Evolutionary conservation across 2,329 filamentous ascomycete genomes (phyloP).

Genomic region (Paraphaeosphaeria minitans): DNA sequence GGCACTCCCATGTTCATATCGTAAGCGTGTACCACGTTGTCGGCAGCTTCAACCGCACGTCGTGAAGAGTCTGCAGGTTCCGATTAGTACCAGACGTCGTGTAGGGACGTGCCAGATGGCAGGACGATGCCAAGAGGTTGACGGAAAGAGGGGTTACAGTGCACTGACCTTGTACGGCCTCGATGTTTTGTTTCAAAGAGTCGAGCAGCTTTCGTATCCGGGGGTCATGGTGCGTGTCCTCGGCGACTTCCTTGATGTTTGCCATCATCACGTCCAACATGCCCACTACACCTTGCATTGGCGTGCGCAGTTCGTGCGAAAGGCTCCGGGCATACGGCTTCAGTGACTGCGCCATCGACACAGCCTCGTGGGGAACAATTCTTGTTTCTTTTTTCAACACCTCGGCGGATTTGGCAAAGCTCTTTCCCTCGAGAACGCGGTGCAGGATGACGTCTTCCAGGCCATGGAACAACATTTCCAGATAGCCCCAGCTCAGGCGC

Average conservation of each 20-base stretch:
- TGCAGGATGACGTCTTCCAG: conserved; percentile 69
- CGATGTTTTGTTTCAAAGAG: conserved; percentile 70
- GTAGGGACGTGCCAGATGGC: background rate
- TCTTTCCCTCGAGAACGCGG: conserved; percentile 60
- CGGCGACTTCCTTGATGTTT: conserved; percentile 69
- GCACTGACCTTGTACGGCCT: conserved; percentile 68
- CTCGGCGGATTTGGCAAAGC: conserved; percentile 45
- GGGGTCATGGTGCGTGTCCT: conserved; percentile 59
- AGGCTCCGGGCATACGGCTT: conserved; percentile 74
- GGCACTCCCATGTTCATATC: conserved; percentile 77
- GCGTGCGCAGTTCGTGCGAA: conserved; percentile 73
- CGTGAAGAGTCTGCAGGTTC: conserved; percentile 66
- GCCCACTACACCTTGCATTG: conserved; percentile 76
- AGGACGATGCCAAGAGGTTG: background rate
- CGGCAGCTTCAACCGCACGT: conserved; percentile 73
- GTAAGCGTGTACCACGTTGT: conserved; percentile 77
- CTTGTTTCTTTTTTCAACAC: conserved; percentile 41
- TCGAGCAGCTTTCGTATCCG: conserved; percentile 62
- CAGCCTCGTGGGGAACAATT: conserved; percentile 60
- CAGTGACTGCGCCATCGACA: conserved; percentile 66
- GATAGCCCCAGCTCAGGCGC: conserved; percentile 66
- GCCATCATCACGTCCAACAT: conserved; percentile 80
- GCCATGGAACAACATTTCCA: conserved; percentile 71
- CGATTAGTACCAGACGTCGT: background rate
- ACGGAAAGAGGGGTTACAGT: background rate